Conservation (phyloP, 441 rosid genomes). For the Arabidopsis lyrata region DNA sequence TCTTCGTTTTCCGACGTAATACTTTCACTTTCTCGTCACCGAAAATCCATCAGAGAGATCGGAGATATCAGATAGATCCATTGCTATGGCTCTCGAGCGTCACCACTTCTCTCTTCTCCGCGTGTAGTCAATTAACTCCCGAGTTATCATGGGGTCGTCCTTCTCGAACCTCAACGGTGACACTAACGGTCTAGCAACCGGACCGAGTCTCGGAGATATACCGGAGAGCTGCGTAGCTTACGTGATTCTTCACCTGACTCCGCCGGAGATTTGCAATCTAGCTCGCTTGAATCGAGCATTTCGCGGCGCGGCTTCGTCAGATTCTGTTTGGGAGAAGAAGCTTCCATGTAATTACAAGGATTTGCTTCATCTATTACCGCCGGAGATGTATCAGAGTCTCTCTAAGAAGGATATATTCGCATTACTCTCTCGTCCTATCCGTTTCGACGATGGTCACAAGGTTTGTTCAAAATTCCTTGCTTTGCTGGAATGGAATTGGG, state of each 20-base stretch:
- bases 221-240: conserved; percentile 78
- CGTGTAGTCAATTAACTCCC: too few species aligned
- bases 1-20: background rate
- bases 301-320: conserved; percentile 69
- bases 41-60: conserved; percentile 29
- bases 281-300: conserved; percentile 66
- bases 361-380: conserved; percentile 60
- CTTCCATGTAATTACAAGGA: conserved; percentile 56
- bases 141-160: conserved; percentile 78
- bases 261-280: conserved; percentile 75
- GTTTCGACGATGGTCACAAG: conserved; percentile 75
- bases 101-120: conserved; percentile 1
- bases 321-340: conserved; percentile 67
- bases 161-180: conserved; percentile 71
- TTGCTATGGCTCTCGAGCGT: conserved; percentile 8
- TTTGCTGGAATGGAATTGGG: conserved; percentile 12
- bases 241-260: conserved; percentile 62
- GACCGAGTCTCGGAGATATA: conserved; percentile 78
- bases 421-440: conserved; percentile 63
- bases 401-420: conserved; percentile 65
- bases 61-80: conserved; percentile 3
- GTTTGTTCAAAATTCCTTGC: conserved; percentile 39
- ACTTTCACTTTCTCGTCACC: conserved; percentile 35
- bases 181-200: conserved; percentile 46
- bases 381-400: conserved; percentile 57